Evolutionary conservation across 352 stramenopile species (phyloP).

Genomic region (Phytophthora idaei): DNA sequence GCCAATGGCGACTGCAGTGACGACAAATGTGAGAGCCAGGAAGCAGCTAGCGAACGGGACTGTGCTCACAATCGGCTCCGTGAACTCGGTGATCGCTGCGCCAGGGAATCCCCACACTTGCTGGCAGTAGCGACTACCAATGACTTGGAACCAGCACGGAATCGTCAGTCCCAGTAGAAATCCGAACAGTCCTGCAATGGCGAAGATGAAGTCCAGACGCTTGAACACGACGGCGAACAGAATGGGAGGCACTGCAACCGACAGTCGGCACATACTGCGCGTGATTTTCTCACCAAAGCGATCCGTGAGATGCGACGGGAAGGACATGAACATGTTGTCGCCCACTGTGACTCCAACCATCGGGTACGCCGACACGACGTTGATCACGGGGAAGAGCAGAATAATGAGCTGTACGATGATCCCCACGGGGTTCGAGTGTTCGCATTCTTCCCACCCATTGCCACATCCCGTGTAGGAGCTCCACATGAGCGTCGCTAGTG

Average conservation of each 20-base stretch:
- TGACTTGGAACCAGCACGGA: constrained; percentile 85
- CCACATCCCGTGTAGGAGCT: constrained; percentile 79
- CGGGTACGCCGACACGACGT: constrained; percentile 84
- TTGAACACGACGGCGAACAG: constrained; percentile 84
- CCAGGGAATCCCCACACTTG: constrained; percentile 70
- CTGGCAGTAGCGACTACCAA: constrained; percentile 80
- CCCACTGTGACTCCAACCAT: constrained; percentile 86
- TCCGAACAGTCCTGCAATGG: constrained; percentile 76
- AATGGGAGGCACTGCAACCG: constrained; percentile 70
- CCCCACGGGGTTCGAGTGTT: constrained; percentile 51
- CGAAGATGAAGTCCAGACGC: constrained; percentile 88
- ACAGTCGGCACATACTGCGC: constrained; percentile 66
- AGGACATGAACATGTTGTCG: constrained; percentile 88
- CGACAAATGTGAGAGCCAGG: constrained; percentile 70
- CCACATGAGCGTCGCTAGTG: constrained; percentile 83
- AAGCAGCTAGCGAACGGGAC: constrained; percentile 65
- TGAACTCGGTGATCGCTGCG: constrained; percentile 78
- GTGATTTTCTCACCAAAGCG: constrained; percentile 52
- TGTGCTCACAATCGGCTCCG: constrained; percentile 65
- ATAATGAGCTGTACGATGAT: constrained; percentile 78
- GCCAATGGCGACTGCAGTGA: constrained; percentile 67
- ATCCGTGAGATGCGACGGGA: constrained; percentile 62
- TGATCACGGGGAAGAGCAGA: constrained; percentile 83
- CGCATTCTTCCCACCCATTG: constrained; percentile 73
- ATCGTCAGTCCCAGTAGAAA: constrained; percentile 83